Conservation (phyloP, 164 flowering plant genomes). For the Amborella trichopoda region DNA sequence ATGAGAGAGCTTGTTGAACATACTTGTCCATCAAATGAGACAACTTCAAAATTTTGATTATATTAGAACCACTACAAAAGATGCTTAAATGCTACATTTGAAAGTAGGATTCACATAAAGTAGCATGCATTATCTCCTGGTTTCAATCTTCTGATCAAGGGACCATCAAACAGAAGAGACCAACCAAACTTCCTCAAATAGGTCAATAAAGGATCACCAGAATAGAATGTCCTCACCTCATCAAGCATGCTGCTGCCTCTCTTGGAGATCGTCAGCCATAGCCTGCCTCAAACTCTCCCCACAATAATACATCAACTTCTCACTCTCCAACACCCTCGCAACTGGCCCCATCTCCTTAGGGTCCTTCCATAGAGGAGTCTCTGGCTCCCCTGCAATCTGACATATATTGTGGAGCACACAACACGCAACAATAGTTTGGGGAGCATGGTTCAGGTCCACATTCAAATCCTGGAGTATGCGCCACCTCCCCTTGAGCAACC, state of each 20-base stretch:
- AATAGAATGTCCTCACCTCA: no score
- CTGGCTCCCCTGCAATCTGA: conserved; percentile 93
- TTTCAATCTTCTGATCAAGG: no score
- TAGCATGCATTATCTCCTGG: no score
- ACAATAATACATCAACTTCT: conserved; percentile 54
- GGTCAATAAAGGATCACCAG: no score
- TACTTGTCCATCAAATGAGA: no score
- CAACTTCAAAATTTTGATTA: no score
- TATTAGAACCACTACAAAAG: no score
- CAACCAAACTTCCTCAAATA: no score
- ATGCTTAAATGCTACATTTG: no score
- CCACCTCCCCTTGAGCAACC: conserved; percentile 88
- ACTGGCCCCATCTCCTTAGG: conserved; percentile 55
- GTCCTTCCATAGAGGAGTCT: conserved; percentile 66
- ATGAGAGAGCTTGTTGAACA: no score
- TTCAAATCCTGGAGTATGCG: conserved; percentile 77
- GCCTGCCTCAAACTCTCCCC: conserved; percentile 80
- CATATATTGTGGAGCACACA: conserved; percentile 95
- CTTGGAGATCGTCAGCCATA: conserved; percentile 72
- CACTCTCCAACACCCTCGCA: conserved; percentile 57
- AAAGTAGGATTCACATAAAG: no score
- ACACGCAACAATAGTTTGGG: conserved; percentile 91
- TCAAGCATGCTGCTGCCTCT: conserved; percentile 31
- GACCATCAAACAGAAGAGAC: no score
- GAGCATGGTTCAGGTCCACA: conserved; percentile 80